Conservation (phyloP, 345 rosid species). For the Reutealis trisperma region DNA sequence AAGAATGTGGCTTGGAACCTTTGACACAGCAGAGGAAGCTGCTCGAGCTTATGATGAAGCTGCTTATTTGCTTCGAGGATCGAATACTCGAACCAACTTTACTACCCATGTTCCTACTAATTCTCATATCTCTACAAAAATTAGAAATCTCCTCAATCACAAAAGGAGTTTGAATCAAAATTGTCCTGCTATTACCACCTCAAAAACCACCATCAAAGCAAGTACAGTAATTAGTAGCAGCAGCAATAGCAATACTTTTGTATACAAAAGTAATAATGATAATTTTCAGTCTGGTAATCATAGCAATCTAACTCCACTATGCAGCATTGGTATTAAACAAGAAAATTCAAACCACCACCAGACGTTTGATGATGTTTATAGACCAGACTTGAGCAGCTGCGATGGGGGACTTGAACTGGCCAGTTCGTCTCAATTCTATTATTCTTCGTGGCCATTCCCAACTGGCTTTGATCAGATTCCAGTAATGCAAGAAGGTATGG, state of each 20-base stretch:
- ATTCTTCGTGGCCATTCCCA: slow-evolving; percentile 18
- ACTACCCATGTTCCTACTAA: slow-evolving; percentile 44
- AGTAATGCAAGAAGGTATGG: slow-evolving; percentile 31
- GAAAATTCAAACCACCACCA: slow-evolving; percentile 8
- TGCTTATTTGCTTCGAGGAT: slow-evolving; percentile 83
- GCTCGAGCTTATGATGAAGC: slow-evolving; percentile 92
- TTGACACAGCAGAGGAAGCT: slow-evolving; percentile 78
- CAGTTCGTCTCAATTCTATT: slow-evolving; percentile 12
- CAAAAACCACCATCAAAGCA: slow-evolving; percentile 28
- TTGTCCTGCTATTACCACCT: background rate
- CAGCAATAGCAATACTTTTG: slow-evolving; percentile 14
- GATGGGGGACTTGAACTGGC: slow-evolving; percentile 23
- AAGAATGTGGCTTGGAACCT: slow-evolving; percentile 93
- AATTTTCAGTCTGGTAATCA: background rate
- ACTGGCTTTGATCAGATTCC: slow-evolving; percentile 39
- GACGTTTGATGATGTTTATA: slow-evolving; percentile 47
- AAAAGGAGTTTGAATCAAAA: slow-evolving; percentile 51
- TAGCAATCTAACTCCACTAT: background rate
- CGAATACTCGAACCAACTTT: slow-evolving; percentile 84
- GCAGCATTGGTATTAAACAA: slow-evolving; percentile 19
- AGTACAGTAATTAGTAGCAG: slow-evolving; percentile 18
- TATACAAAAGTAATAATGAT: background rate
- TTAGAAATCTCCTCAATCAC: slow-evolving; percentile 72
- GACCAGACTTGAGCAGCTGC: slow-evolving; percentile 53
- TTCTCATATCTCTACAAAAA: slow-evolving; percentile 67